Evolutionary conservation across 257 asterid species (phyloP).

Genomic region (Cordia subcordata): DNA sequence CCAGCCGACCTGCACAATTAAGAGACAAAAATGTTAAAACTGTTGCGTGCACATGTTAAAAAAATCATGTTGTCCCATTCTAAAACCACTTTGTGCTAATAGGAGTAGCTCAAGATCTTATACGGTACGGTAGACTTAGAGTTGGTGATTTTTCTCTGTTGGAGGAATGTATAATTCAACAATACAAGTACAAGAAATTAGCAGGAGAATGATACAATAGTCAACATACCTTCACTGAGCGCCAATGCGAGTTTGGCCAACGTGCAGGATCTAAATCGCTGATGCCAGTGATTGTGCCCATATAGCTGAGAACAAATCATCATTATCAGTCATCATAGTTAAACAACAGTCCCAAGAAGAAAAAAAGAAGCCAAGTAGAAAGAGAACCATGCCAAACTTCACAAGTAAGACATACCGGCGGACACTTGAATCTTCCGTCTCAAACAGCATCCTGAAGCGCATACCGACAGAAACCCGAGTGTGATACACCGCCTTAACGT

Average conservation of each 20-base stretch:
- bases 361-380: background rate
- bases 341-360: background rate
- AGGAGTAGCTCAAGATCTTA: background rate
- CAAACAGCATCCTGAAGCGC: constrained; percentile 81
- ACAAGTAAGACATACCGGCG: constrained; percentile 43
- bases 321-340: constrained; percentile 2
- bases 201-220: background rate
- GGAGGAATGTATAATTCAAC: too few species aligned
- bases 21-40: background rate
- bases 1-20: constrained; percentile 67
- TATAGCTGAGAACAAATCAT: constrained; percentile 45
- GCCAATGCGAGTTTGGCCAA: constrained; percentile 91
- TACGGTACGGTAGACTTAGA: background rate
- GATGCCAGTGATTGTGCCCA: constrained; percentile 85
- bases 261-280: constrained; percentile 60
- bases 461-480: constrained; percentile 76
- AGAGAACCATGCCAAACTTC: background rate
- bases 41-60: too few species aligned
- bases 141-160: background rate
- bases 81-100: too few species aligned
- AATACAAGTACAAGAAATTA: background rate
- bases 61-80: too few species aligned
- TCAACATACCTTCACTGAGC: constrained; percentile 62
- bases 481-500: constrained; percentile 59
- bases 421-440: constrained; percentile 74